These are phyloP conservation scores for Acephala macrosclerotiorum DNA, from an alignment of 2,329 filamentous ascomycete genomes.

Conservation along the genomic window DNA sequence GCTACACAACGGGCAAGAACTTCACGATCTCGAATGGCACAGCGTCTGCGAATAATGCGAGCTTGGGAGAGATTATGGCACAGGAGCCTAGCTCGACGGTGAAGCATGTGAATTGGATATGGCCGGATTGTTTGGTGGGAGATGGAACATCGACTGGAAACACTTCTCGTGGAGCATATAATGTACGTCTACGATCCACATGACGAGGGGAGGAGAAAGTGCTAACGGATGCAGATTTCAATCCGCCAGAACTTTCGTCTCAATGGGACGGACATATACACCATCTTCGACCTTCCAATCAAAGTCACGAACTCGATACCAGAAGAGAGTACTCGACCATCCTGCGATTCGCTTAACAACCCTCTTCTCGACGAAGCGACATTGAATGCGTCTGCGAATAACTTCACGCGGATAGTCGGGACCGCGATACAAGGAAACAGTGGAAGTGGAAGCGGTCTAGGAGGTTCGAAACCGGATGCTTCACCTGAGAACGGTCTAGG, in stretches of 20 bases:
- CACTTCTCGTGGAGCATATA: slow-evolving; percentile 67
- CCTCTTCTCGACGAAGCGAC: slow-evolving; percentile 55
- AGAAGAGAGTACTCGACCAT: slow-evolving; percentile 49
- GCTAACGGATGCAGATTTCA: slow-evolving; percentile 58
- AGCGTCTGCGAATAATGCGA: slow-evolving; percentile 57
- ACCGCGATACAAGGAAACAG: slow-evolving; percentile 40
- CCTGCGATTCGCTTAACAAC: slow-evolving; percentile 61
- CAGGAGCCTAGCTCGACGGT: slow-evolving; percentile 73
- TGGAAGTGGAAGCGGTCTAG: slow-evolving; percentile 23
- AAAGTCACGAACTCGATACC: slow-evolving; percentile 71
- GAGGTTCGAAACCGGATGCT: slow-evolving; percentile 43
- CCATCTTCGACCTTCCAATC: slow-evolving; percentile 75
- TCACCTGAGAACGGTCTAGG: slow-evolving; percentile 45
- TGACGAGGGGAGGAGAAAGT: not conserved
- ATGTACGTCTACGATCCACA: slow-evolving; percentile 46
- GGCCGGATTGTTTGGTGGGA: slow-evolving; percentile 73
- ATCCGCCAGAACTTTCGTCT: slow-evolving; percentile 75
- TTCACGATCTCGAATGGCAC: slow-evolving; percentile 74
- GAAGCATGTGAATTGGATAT: slow-evolving; percentile 76
- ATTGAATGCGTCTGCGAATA: slow-evolving; percentile 48
- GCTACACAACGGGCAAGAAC: slow-evolving; percentile 67
- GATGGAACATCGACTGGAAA: slow-evolving; percentile 49
- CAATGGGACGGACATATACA: slow-evolving; percentile 70
- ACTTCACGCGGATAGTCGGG: slow-evolving; percentile 40
- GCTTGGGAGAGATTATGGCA: slow-evolving; percentile 66